Evolutionary conservation across 148 eudicot species (phyloP).

Genomic region (Camellia granthamiana): DNA sequence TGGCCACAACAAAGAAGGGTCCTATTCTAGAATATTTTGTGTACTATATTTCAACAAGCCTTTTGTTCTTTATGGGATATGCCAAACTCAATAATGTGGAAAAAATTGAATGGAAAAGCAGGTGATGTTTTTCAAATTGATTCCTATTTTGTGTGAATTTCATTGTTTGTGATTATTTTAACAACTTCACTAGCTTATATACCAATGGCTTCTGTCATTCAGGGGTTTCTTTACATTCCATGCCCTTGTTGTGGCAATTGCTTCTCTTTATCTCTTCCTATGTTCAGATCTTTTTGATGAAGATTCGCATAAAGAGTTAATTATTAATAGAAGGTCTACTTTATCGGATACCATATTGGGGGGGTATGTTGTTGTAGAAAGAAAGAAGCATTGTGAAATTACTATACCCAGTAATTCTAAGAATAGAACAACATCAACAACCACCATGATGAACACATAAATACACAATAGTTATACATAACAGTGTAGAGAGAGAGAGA

Average conservation of each 20-base stretch:
- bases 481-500: too few relatives aligned
- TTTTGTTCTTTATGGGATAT: slow-evolving; percentile 35
- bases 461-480: too few relatives aligned
- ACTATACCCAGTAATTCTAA: not conserved
- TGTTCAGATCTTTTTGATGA: slow-evolving; percentile 39
- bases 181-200: slow-evolving; percentile 6
- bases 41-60: not conserved
- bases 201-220: slow-evolving; percentile 8
- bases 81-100: slow-evolving; percentile 31
- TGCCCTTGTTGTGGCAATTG: slow-evolving; percentile 41
- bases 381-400: not conserved
- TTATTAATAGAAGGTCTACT: slow-evolving; percentile 35
- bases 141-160: not conserved
- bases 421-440: too few relatives aligned
- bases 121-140: slow-evolving; percentile 22
- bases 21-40: too few relatives aligned
- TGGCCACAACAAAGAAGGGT: too few relatives aligned
- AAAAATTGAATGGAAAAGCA: slow-evolving; percentile 50
- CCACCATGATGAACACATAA: too few relatives aligned
- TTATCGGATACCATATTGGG: slow-evolving; percentile 36
- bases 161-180: not conserved
- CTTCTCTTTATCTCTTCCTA: slow-evolving; percentile 45
- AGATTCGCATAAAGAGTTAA: slow-evolving; percentile 17
- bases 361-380: slow-evolving; percentile 30
- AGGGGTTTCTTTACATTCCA: slow-evolving; percentile 62